Conservation (phyloP, 2,329 filamentous ascomycete species). For the Ascochyta koolunga region DNA sequence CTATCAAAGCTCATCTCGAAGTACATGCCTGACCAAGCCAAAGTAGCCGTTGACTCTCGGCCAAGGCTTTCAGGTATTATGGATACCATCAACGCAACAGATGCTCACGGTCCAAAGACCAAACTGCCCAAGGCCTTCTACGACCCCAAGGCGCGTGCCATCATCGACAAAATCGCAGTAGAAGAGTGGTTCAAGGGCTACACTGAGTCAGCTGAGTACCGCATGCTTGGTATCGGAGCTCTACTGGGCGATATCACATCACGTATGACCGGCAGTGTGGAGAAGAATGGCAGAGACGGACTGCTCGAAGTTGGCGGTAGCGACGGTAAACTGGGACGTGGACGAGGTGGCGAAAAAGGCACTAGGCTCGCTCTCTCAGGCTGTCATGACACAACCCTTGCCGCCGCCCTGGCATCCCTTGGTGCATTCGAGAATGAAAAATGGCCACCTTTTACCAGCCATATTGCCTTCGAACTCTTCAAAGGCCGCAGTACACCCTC, state of each 20-base stretch:
- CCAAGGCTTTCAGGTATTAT: conserved; percentile 88
- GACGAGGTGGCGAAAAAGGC: conserved; percentile 56
- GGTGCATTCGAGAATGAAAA: conserved; percentile 74
- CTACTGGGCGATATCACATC: conserved; percentile 81
- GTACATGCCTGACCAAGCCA: conserved; percentile 77
- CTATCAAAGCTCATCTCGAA: conserved; percentile 77
- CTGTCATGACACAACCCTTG: conserved; percentile 93
- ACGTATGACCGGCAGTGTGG: conserved; percentile 51
- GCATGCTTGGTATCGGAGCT: conserved; percentile 83
- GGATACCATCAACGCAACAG: conserved; percentile 90
- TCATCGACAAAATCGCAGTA: conserved; percentile 74
- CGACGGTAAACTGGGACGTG: conserved; percentile 42
- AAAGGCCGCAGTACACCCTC: conserved; percentile 52
- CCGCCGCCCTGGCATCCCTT: conserved; percentile 75
- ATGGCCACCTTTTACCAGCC: conserved; percentile 95
- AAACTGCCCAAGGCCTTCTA: conserved; percentile 86
- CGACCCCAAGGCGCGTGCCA: conserved; percentile 70
- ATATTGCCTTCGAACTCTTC: conserved; percentile 91
- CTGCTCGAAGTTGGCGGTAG: conserved; percentile 49
- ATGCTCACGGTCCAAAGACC: conserved; percentile 81
- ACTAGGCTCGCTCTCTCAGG: conserved; percentile 81
- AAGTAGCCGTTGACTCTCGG: conserved; percentile 80
- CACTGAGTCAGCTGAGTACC: conserved; percentile 82
- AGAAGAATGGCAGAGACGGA: conserved; percentile 45
- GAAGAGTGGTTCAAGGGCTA: conserved; percentile 96